These are phyloP conservation scores for Leptographium wingfieldii DNA, from an alignment of 2,329 filamentous ascomycete genomes.

Conservation along the genomic window DNA sequence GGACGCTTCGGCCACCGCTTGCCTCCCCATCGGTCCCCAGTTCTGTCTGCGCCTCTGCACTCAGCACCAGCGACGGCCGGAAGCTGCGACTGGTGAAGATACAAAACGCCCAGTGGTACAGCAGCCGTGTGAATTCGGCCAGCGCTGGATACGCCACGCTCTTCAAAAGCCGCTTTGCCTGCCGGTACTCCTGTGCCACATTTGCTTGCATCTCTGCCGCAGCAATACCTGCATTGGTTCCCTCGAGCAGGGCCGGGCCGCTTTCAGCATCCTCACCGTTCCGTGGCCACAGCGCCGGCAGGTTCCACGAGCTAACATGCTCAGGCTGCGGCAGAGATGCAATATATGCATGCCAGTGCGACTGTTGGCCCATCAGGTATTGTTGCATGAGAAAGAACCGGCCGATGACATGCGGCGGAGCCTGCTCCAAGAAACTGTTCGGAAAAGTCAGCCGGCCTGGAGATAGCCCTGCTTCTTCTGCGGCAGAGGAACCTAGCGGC, in stretches of 20 bases:
- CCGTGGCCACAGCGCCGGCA: conserved; percentile 50
- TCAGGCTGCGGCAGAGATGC: conserved; percentile 49
- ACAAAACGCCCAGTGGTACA: conserved; percentile 53
- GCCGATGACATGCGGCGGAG: conserved; percentile 46
- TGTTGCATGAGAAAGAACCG: conserved; percentile 60
- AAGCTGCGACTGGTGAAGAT: conserved; percentile 56
- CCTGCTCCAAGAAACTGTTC: conserved; percentile 30
- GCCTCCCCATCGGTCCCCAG: background rate
- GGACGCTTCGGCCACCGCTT: conserved; percentile 13
- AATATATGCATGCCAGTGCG: conserved; percentile 60
- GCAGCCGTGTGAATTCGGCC: conserved; percentile 28
- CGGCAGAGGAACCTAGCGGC: conserved; percentile 11
- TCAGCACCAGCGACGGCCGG: conserved; percentile 44
- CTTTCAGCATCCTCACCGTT: conserved; percentile 32
- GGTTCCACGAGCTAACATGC: conserved; percentile 33
- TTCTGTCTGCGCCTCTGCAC: conserved; percentile 14
- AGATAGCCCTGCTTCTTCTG: conserved; percentile 1
- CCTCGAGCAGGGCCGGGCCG: conserved; percentile 30
- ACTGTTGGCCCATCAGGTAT: conserved; percentile 42
- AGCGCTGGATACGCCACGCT: conserved; percentile 16
- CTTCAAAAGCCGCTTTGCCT: conserved; percentile 26
- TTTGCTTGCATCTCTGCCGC: conserved; percentile 33
- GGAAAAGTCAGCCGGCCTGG: conserved; percentile 27
- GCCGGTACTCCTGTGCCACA: conserved; percentile 32
- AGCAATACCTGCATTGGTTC: conserved; percentile 39